phyloP scores from a whole-genome alignment of 768 basidiomycete genomes.

The Postia placenta region DNA sequence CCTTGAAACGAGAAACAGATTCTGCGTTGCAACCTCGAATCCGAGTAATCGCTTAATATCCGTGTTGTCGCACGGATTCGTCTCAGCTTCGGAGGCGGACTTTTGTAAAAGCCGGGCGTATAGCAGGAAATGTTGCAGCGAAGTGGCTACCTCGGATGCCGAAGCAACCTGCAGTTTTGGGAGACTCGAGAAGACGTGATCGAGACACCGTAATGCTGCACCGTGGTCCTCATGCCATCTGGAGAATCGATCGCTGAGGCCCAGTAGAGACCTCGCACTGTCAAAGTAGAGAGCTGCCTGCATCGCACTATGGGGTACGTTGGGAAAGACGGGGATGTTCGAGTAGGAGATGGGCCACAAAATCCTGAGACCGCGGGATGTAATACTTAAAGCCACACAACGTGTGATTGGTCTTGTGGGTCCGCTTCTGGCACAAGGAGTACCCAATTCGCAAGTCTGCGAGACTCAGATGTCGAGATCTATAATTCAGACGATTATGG shows the following conservation, averaged over 20 bases:
- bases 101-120: slow-evolving; percentile 21
- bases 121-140: not conserved
- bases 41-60: slow-evolving; percentile 29
- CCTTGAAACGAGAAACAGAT: too few species aligned
- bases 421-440: too few species aligned
- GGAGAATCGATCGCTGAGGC: slow-evolving; percentile 28
- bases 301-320: too few species aligned
- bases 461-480: too few species aligned
- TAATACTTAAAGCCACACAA: too few species aligned
- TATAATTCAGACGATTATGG: too few species aligned
- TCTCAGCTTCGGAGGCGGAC: slow-evolving; percentile 12
- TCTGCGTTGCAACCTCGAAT: slow-evolving; percentile 11
- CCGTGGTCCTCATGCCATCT: slow-evolving; percentile 17
- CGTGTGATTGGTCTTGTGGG: too few species aligned
- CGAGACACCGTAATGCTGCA: slow-evolving; percentile 21
- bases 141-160: not conserved
- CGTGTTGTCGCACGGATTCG: slow-evolving; percentile 19
- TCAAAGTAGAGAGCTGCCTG: too few species aligned
- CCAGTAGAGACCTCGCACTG: too few species aligned
- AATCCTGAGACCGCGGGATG: too few species aligned
- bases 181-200: not conserved
- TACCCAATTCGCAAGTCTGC: too few species aligned
- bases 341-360: not conserved
- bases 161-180: not conserved
- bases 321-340: not conserved